Percentiles rank a stretch among this genome's conserved stretches.
phyloP scores from a whole-genome alignment of 1,139 yeast species.

The Arxiozyma slooffiae region DNA sequence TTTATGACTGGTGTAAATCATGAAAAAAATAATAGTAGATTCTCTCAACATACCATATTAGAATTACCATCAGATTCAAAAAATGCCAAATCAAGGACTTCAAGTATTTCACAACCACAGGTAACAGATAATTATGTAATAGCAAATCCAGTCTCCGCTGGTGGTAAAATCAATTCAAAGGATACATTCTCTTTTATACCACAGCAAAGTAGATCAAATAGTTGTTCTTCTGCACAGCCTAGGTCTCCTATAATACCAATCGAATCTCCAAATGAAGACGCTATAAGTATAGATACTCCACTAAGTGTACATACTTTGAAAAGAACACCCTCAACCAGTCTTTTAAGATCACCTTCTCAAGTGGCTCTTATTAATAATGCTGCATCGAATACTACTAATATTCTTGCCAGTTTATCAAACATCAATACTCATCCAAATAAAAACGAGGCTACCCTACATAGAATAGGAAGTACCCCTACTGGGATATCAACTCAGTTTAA shows the following conservation, averaged over 20 bases:
- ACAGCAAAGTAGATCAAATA: background rate
- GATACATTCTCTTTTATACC: background rate
- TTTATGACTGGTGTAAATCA: background rate
- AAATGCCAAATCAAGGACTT: background rate
- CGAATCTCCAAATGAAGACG: background rate
- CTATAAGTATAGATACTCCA: background rate
- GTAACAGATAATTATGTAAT: background rate
- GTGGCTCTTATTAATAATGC: background rate
- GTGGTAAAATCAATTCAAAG: background rate
- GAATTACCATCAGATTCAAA: background rate
- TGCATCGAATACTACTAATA: background rate
- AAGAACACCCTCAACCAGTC: background rate
- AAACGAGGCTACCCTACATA: background rate
- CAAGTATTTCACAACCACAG: background rate
- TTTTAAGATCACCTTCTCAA: conserved; percentile 3
- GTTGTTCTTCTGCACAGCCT: background rate
- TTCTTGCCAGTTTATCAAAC: background rate
- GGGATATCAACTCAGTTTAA: background rate
- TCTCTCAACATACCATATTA: no score
- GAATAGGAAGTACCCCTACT: background rate
- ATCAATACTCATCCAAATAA: background rate
- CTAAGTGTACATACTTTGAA: background rate
- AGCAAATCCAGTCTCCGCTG: background rate
- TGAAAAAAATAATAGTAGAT: background rate
- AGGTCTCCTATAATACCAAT: background rate